These are phyloP conservation scores for Nicotiana undulata DNA, from an alignment of 257 asterid genomes.

Conservation along the genomic window DNA sequence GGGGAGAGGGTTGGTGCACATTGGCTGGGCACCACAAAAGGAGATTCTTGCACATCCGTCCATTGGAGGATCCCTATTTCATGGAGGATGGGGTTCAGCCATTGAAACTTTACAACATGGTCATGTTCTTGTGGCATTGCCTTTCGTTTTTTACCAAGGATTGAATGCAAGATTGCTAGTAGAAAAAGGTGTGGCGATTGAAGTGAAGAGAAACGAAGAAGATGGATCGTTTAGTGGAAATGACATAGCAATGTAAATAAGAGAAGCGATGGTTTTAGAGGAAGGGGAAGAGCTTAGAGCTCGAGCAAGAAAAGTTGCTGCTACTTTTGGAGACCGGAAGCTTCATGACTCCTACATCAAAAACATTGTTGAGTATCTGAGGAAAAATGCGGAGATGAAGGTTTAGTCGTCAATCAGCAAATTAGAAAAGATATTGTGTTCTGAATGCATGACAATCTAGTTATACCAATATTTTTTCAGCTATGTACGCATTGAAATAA, in stretches of 20 bases:
- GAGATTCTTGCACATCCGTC: conserved; percentile 31
- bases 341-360: conserved; percentile 4
- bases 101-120: conserved; percentile 22
- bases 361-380: conserved; percentile 13
- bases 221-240: conserved; percentile 21
- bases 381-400: not conserved
- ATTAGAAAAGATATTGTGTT: no score
- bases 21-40: conserved; percentile 37
- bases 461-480: no score
- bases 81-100: conserved; percentile 32
- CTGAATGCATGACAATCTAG: no score
- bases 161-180: conserved; percentile 28
- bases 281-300: conserved; percentile 9
- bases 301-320: conserved; percentile 12
- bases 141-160: conserved; percentile 20
- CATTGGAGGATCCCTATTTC: conserved; percentile 25
- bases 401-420: no score
- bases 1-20: conserved; percentile 19
- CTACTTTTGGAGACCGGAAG: conserved; percentile 14
- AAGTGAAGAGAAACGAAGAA: conserved; percentile 23
- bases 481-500: no score
- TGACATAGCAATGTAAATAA: conserved; percentile 18
- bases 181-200: conserved; percentile 27
- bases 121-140: conserved; percentile 15
- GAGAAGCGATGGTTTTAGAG: conserved; percentile 16